Percentiles rank a stretch among this genome's conserved stretches.
Conservation (phyloP, 139 green algal species). For the Asterochloris sp. region DNA sequence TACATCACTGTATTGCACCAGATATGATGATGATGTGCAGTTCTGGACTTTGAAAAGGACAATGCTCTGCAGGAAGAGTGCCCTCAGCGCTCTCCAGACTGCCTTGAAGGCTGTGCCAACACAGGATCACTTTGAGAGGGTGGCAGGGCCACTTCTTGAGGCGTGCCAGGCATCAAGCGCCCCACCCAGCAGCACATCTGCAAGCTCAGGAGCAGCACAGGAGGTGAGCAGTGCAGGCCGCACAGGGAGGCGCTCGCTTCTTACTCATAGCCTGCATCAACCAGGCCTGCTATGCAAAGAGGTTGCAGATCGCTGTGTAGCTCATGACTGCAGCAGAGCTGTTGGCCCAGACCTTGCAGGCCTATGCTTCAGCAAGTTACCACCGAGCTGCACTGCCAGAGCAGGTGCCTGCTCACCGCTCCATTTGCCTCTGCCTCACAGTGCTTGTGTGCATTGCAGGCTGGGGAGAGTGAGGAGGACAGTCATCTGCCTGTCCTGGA, state of each 20-base stretch:
- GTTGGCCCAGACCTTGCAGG: not conserved
- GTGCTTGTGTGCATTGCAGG: not conserved
- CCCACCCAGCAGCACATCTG: not conserved
- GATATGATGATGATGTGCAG: not conserved
- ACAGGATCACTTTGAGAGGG: slow-evolving; percentile 10
- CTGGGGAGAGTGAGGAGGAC: slow-evolving; percentile 1
- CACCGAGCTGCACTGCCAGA: not conserved
- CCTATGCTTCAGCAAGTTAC: not conserved
- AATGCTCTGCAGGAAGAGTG: slow-evolving; percentile 3
- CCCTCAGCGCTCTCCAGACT: slow-evolving; percentile 32
- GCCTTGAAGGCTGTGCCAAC: slow-evolving; percentile 4
- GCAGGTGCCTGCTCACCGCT: not conserved
- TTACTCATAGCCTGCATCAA: not conserved
- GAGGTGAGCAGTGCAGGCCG: not conserved
- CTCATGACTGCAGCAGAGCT: not conserved
- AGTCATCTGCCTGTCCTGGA: slow-evolving; percentile 15
- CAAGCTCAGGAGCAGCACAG: not conserved
- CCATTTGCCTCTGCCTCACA: not conserved
- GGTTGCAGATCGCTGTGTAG: not conserved
- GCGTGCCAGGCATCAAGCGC: not conserved
- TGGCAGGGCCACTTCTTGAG: slow-evolving; percentile 23
- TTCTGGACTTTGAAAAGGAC: not conserved
- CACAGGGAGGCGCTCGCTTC: not conserved
- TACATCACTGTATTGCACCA: not conserved
- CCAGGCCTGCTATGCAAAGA: not conserved